phyloP scores from a whole-genome alignment of 2,329 filamentous ascomycete species.

The Hypoxylon sp. region DNA sequence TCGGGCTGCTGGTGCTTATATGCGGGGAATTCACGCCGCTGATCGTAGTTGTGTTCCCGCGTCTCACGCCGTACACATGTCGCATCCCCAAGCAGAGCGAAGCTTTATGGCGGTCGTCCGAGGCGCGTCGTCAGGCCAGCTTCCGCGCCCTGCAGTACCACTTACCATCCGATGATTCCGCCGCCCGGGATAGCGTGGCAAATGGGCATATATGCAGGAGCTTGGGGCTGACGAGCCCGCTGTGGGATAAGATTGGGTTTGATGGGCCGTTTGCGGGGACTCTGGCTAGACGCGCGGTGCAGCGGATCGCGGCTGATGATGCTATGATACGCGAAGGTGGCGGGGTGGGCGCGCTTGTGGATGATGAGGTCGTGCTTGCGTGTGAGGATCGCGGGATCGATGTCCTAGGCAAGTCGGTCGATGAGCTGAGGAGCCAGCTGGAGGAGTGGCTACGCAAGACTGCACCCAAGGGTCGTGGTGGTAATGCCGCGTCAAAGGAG shows the following conservation, averaged over 20 bases:
- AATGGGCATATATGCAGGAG: slow-evolving; percentile 50
- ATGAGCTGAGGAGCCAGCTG: slow-evolving; percentile 65
- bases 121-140: slow-evolving; percentile 65
- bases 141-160: slow-evolving; percentile 61
- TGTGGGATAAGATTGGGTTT: slow-evolving; percentile 67
- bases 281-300: slow-evolving; percentile 68
- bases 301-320: slow-evolving; percentile 80
- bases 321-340: slow-evolving; percentile 74
- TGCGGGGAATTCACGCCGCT: slow-evolving; percentile 91
- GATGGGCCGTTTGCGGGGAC: slow-evolving; percentile 67
- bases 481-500: slow-evolving; percentile 53
- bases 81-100: slow-evolving; percentile 83
- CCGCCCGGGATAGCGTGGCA: slow-evolving; percentile 11
- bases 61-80: slow-evolving; percentile 83
- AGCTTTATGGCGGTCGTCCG: slow-evolving; percentile 66
- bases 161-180: slow-evolving; percentile 47
- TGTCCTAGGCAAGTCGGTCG: slow-evolving; percentile 69
- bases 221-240: slow-evolving; percentile 58
- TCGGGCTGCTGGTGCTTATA: slow-evolving; percentile 80
- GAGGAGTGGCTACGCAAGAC: slow-evolving; percentile 65
- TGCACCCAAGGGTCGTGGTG: slow-evolving; percentile 1
- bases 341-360: slow-evolving; percentile 70
- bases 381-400: slow-evolving; percentile 78
- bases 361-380: slow-evolving; percentile 77
- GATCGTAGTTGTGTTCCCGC: slow-evolving; percentile 78